These are phyloP conservation scores for Ascoidea tarda DNA, from an alignment of 805 yeast genomes.

Conservation along the genomic window DNA sequence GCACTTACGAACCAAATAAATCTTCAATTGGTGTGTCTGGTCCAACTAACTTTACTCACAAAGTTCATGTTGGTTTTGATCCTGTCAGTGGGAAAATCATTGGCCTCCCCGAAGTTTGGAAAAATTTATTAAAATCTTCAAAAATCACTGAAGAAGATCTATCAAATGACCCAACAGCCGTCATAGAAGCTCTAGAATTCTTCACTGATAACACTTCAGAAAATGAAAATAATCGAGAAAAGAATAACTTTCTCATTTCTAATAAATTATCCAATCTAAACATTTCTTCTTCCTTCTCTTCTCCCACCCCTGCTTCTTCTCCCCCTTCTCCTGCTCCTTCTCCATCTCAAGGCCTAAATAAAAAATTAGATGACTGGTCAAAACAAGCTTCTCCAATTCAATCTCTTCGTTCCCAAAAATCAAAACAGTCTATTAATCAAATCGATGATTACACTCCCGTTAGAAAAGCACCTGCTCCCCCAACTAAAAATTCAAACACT, in stretches of 20 bases:
- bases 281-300: not conserved
- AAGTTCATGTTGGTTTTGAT: conserved; percentile 80
- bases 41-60: conserved; percentile 91
- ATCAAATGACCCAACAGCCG: conserved; percentile 89
- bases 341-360: conserved; percentile 6
- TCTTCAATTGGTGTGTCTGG: conserved; percentile 41
- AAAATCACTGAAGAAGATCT: conserved; percentile 89
- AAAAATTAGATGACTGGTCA: conserved; percentile 29
- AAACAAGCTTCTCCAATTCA: conserved; percentile 14
- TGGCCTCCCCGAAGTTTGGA: conserved; percentile 94
- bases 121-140: conserved; percentile 64
- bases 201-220: conserved; percentile 6
- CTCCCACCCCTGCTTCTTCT: not conserved
- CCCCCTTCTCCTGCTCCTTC: not conserved
- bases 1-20: too few species aligned
- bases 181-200: conserved; percentile 79
- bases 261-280: not conserved
- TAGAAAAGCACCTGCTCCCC: conserved; percentile 28
- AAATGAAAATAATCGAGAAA: too few species aligned
- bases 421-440: too few species aligned
- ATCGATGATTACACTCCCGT: conserved; percentile 20
- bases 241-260: too few species aligned
- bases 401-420: too few species aligned
- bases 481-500: conserved; percentile 12
- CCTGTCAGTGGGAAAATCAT: conserved; percentile 79